Conservation (phyloP, 768 basidiomycete species). For the Pholiota conissans region DNA sequence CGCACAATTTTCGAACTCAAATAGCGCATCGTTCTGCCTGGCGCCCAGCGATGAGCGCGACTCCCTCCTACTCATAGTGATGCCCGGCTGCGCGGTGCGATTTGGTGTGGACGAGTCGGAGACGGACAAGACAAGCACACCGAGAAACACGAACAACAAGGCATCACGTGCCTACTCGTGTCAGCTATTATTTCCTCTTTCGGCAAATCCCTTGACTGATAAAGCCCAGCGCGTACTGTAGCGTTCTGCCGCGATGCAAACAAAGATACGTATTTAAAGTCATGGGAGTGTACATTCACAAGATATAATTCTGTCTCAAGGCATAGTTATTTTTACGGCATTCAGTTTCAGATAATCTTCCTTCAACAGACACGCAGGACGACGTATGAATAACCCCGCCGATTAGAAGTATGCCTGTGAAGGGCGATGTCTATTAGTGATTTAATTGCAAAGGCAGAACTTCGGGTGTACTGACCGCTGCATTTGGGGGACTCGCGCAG, state of each 20-base stretch:
- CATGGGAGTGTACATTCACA: not conserved
- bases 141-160: constrained; percentile 9
- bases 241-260: not conserved
- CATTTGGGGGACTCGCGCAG: constrained; percentile 70
- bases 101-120: not conserved
- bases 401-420: constrained; percentile 30
- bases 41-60: constrained; percentile 62
- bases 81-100: not conserved
- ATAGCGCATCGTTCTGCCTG: constrained; percentile 76
- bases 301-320: not conserved
- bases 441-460: not conserved
- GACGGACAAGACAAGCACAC: not conserved
- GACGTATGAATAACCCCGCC: not conserved
- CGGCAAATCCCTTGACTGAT: not conserved
- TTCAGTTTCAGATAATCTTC: not conserved
- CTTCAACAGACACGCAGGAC: not conserved
- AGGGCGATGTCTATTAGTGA: constrained; percentile 1
- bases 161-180: not conserved
- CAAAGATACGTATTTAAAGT: not conserved
- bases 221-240: too few species aligned
- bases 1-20: constrained; percentile 86
- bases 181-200: constrained; percentile 5
- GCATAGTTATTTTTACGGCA: not conserved
- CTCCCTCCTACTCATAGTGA: constrained; percentile 54
- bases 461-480: constrained; percentile 47